Evolutionary conservation across 306 rosid genomes (phyloP), one percentile per base, ranked within the genome.

Genomic region (Echinosophora koreensis): DNA sequence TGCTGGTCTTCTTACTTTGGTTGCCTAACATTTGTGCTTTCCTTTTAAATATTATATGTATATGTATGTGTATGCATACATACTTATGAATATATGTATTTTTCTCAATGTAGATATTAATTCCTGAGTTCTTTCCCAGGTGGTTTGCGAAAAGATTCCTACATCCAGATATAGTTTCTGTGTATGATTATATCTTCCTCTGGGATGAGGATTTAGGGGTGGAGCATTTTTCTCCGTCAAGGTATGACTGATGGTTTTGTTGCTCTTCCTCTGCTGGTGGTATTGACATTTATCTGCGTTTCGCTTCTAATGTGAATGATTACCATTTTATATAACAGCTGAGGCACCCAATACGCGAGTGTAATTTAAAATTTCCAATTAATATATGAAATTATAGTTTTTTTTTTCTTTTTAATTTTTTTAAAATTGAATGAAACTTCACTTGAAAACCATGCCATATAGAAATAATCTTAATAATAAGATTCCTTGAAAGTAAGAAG

Each of bases 201-300:
- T 94, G 98, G 98, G 98, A 94, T 80, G 98, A 94, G 80, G 97
- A 94, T 90, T 87, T 94, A 87, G 98, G 95, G 50, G 92, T 92
- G 52, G 88, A 88, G 37, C 16, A 87, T 80, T 94, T 92, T 83
- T 67, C 83, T 69, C 97, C 98, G 0, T 74, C 88, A 84, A 90
- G 98, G 98, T 94, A 90, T 34, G 76, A 14, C 77, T 55, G 39
- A 51, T 62, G 50, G 59, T 59, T 52, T 52, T 58, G 51, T 37
- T 52, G 34, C 66, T 51, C 11, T 79, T 60, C 52, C 35, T 28
- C 62, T 44, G 42, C 39, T 77, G 17, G 69, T 59, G 41, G 11
- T 61, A 32, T 30, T 41, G 17, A 57, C 74, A 27, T 55, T 54
- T 63, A 28, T 41, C 22, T 73, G 52, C 46, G 12, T 15, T 70